These are phyloP conservation scores for Amanita pallidorosea DNA, from an alignment of 768 basidiomycete genomes.

Conservation along the genomic window DNA sequence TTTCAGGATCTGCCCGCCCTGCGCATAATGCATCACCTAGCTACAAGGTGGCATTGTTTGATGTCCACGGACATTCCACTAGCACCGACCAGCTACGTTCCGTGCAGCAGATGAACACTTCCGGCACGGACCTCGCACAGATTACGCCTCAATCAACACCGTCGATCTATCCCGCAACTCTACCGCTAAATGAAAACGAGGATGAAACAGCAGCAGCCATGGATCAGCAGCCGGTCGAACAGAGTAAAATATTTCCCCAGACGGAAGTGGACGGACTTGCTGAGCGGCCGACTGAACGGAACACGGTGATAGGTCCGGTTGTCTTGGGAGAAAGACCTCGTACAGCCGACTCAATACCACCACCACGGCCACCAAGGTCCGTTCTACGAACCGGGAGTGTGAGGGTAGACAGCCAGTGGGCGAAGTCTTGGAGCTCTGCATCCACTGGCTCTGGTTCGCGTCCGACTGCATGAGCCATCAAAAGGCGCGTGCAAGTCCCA, in stretches of 20 bases:
- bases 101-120: background rate
- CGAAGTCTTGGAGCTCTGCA: slow-evolving; percentile 19
- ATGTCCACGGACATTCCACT: background rate
- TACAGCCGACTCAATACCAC: slow-evolving; percentile 10
- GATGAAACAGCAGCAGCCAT: slow-evolving; percentile 3
- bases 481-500: slow-evolving; percentile 16
- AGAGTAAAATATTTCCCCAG: background rate
- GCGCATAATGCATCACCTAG: background rate
- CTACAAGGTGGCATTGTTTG: background rate
- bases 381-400: slow-evolving; percentile 8
- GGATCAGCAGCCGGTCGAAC: background rate
- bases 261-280: background rate
- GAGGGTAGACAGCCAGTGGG: slow-evolving; percentile 18
- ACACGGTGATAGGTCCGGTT: background rate
- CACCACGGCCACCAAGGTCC: slow-evolving; percentile 16
- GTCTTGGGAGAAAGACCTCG: slow-evolving; percentile 3
- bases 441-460: background rate
- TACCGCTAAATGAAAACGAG: slow-evolving; percentile 26
- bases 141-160: slow-evolving; percentile 35
- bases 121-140: slow-evolving; percentile 7
- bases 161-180: slow-evolving; percentile 37
- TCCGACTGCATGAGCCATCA: slow-evolving; percentile 10
- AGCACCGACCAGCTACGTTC: background rate
- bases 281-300: background rate
- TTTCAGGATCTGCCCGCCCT: background rate